Conservation (phyloP, 768 basidiomycete genomes). For the Mycena vitilis region DNA sequence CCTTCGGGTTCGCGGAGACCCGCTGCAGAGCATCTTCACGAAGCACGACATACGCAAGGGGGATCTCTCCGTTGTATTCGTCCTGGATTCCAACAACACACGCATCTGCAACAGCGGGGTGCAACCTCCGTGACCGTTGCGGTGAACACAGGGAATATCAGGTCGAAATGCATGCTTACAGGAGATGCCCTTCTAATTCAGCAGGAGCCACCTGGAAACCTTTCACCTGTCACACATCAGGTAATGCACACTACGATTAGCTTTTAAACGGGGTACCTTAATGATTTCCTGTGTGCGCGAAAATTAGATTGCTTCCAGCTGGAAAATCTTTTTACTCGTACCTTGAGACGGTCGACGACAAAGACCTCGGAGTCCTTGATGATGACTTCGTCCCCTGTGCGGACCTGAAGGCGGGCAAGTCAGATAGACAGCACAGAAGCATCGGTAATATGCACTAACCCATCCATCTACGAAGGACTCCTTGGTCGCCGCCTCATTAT, state of each 20-base stretch:
- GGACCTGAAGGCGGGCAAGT: constrained; percentile 57
- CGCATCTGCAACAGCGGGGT: constrained; percentile 69
- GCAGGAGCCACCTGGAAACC: constrained; percentile 74
- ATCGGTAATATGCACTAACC: constrained; percentile 5
- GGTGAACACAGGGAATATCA: background rate
- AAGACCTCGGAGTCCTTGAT: constrained; percentile 72
- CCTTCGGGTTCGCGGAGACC: constrained; percentile 46
- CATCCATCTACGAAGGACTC: constrained; percentile 70
- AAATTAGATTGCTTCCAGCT: constrained; percentile 5
- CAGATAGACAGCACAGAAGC: background rate
- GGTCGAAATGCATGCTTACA: constrained; percentile 38
- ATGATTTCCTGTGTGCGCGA: constrained; percentile 66
- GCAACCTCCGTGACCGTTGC: constrained; percentile 40
- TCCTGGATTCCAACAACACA: constrained; percentile 78
- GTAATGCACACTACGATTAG: constrained; percentile 1
- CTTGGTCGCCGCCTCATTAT: constrained; percentile 72
- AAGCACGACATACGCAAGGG: constrained; percentile 76
- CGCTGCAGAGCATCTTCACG: constrained; percentile 53
- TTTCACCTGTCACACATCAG: constrained; percentile 31
- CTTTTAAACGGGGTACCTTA: constrained; percentile 58
- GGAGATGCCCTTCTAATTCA: constrained; percentile 73
- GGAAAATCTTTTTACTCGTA: constrained; percentile 36
- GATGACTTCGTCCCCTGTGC: constrained; percentile 80
- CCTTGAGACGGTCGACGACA: constrained; percentile 81
- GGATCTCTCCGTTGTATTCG: constrained; percentile 82